Base-by-base conservation (phyloP, 177 flowering plant genomes). In the Vitis hybrid region DNA sequence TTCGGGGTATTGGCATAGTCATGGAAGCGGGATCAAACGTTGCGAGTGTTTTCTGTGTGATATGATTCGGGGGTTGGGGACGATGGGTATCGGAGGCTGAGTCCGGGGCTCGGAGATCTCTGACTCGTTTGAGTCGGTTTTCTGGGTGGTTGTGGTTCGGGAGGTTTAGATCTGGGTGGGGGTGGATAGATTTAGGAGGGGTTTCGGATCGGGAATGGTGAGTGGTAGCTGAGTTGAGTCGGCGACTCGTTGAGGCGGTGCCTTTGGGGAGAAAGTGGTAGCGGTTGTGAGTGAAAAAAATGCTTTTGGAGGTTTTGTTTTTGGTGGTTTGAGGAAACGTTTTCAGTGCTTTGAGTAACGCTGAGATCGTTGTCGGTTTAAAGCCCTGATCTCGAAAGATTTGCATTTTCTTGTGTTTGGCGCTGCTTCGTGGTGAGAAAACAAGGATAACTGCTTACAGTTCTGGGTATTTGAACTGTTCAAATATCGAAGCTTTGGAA, bases 361-460 rank as follows among this genome's bases (percentile, higher is more conserved):
- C 51, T 26, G 62, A 71, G 71, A 68, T 66, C 70, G 26, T 39
- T 39, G 45, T 67, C 55, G 68, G 74, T 3, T 62, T 60, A 6
- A 49, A 67, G 80, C 76, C 75, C 74, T 71, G 79, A 80, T 86
- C 82, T 83, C 84, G 70, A 80, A 66, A 71, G 65, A 65, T 62
- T 70, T 60, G 66, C 50, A 26, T 32, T 72, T 78, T 72, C 78
- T 87, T 82, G 88, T 80, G 81, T 71, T 71, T 81, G 79, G 69
- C 51, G 83, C 74, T 82, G 79, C 57, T 62, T 49, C 76, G 63
- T 14, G 60, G 64, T 56, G 67, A 68, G 71, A 55, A 75, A 75
- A 49, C 65, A 63, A 64, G 72, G 58, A 58, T 60, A 52, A 48
- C 74, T 61, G 32, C 49, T 50, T 69, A 3, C 62, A 7, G 56